Conservation (phyloP, 805 yeast genomes). For the Naumovozyma dairenensis region DNA sequence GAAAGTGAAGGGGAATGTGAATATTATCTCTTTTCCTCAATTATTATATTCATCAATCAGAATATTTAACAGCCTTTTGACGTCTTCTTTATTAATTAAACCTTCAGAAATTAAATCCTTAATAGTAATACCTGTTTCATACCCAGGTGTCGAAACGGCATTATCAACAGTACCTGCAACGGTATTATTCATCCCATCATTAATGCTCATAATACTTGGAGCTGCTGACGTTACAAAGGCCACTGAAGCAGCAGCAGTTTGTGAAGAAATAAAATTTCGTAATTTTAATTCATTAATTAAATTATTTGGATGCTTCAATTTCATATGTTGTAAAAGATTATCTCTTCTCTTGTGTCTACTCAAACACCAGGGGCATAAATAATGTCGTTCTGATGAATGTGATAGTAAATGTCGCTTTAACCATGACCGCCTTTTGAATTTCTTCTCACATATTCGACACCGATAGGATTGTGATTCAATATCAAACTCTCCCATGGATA, state of each 20-base stretch:
- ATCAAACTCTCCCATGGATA: no score
- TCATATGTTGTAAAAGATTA: conserved; percentile 28
- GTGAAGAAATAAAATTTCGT: conserved; percentile 5
- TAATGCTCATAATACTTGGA: conserved; percentile 3
- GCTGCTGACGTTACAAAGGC: no score
- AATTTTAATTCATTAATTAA: conserved; percentile 16
- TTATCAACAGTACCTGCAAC: no score
- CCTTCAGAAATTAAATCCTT: conserved; percentile 20
- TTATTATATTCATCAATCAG: conserved; percentile 11
- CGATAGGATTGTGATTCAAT: conserved; percentile 8
- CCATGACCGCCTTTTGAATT: conserved; percentile 29
- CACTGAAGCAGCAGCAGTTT: not conserved
- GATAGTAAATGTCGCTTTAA: conserved; percentile 26
- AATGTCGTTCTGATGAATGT: conserved; percentile 25
- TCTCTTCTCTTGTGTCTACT: conserved; percentile 29
- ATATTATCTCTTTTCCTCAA: conserved; percentile 1
- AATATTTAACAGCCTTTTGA: conserved; percentile 19
- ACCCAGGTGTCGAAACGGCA: no score
- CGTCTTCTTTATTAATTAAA: conserved; percentile 22
- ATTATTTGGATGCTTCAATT: conserved; percentile 22
- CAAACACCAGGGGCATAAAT: conserved; percentile 27
- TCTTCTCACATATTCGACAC: conserved; percentile 25
- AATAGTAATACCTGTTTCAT: conserved; percentile 7
- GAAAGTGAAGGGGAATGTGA: not conserved
- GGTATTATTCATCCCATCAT: not conserved